These are phyloP conservation scores for Oryza coarctata DNA, from an alignment of 176 grass and related monocot species.

Conservation along the genomic window DNA sequence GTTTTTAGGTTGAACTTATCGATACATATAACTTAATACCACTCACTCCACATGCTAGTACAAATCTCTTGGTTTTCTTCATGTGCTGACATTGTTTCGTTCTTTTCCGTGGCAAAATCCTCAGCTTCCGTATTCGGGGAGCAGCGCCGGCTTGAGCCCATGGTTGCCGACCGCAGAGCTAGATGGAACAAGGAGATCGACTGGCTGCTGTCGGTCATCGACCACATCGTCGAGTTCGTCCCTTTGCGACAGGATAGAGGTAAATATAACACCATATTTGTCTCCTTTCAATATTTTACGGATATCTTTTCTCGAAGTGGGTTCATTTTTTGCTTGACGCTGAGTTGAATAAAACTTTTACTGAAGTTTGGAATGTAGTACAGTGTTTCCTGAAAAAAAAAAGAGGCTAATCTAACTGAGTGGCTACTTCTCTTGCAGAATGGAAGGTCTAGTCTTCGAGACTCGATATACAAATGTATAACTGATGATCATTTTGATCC, in stretches of 20 bases:
- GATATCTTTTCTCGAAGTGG: not conserved
- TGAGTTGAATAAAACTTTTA: not conserved
- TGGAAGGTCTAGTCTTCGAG: slow-evolving; percentile 65
- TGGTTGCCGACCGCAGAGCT: slow-evolving; percentile 57
- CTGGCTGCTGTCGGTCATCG: slow-evolving; percentile 75
- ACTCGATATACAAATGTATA: slow-evolving; percentile 65
- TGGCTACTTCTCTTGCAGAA: slow-evolving; percentile 47
- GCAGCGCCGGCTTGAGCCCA: slow-evolving; percentile 77
- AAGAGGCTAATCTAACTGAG: not conserved
- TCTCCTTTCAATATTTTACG: not conserved
- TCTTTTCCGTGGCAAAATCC: not conserved
- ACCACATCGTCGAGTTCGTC: slow-evolving; percentile 81
- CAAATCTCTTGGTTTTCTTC: too few species aligned
- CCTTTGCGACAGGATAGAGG: slow-evolving; percentile 78
- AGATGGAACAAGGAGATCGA: slow-evolving; percentile 77
- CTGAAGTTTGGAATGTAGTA: not conserved
- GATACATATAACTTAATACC: too few species aligned
- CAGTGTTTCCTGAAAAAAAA: not conserved
- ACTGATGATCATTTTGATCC: slow-evolving; percentile 63
- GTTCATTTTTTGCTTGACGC: not conserved
- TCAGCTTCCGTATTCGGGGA: slow-evolving; percentile 88
- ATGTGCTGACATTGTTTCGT: not conserved
- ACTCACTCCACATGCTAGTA: not conserved
- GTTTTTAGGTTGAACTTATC: too few species aligned
- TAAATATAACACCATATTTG: not conserved